A percentile compares a stretch with the other conserved stretches of the same genome.
Conservation (phyloP, 805 yeast genomes). For the Saturnispora sanitii region DNA sequence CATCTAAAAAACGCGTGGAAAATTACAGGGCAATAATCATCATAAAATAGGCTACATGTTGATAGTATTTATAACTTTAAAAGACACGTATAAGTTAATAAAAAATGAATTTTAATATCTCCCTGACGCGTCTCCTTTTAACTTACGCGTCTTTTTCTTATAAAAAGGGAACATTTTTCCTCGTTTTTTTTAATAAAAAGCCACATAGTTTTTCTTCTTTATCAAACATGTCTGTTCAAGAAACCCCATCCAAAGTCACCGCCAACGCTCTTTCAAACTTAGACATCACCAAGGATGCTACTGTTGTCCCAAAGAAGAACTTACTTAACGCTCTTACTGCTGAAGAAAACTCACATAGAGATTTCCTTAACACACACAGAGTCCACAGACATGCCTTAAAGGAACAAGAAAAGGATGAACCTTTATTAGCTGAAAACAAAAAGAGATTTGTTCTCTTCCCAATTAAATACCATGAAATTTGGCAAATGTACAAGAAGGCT, state of each 20-base stretch:
- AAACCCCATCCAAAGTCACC: constrained; percentile 64
- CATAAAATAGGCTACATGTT: no score
- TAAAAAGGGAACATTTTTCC: background rate
- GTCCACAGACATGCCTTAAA: constrained; percentile 66
- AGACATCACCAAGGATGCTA: constrained; percentile 30
- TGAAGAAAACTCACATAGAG: constrained; percentile 35
- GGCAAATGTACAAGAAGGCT: constrained; percentile 98
- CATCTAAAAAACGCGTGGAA: no score
- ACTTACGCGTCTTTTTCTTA: constrained; percentile 1
- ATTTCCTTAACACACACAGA: constrained; percentile 51
- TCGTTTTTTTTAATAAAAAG: background rate
- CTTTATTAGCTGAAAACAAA: constrained; percentile 74
- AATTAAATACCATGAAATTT: constrained; percentile 91
- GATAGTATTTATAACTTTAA: background rate
- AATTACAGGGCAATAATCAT: no score
- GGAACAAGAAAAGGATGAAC: constrained; percentile 79
- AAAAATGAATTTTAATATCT: background rate
- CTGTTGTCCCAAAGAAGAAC: constrained; percentile 28
- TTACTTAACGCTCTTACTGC: constrained; percentile 16
- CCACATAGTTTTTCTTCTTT: no score
- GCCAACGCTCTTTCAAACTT: constrained; percentile 47
- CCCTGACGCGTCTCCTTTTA: background rate
- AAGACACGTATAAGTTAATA: no score
- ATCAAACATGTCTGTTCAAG: constrained; percentile 41
- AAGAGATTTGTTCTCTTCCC: constrained; percentile 91